A percentile compares a stretch with the other conserved stretches of the same genome.
Evolutionary conservation across 306 rosid genomes (phyloP).

Genomic region (Vigna reflexopilosa): DNA sequence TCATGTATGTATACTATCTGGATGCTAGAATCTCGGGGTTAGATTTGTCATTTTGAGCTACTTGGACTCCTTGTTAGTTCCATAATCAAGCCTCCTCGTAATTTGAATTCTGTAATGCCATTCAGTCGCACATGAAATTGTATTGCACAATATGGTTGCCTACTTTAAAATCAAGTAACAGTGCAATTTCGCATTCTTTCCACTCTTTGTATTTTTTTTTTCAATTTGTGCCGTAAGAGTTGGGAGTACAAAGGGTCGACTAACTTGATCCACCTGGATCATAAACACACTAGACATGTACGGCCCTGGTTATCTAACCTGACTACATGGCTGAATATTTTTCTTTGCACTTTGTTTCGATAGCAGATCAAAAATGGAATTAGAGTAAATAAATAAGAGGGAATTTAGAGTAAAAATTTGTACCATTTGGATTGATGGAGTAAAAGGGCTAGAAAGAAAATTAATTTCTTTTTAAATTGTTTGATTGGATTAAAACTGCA

Average conservation of each 20-base stretch:
- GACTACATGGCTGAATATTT: neutral
- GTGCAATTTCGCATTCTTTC: neutral
- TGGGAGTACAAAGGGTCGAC: neutral
- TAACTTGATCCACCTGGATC: neutral
- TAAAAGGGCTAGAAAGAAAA: no score
- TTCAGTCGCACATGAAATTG: slow-evolving; percentile 17
- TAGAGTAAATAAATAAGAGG: no score
- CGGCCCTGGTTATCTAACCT: neutral
- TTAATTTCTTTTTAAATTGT: no score
- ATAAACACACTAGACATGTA: neutral
- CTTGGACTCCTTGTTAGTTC: slow-evolving; percentile 15
- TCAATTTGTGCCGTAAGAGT: neutral
- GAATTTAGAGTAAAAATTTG: no score
- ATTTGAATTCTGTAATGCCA: neutral
- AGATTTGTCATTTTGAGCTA: slow-evolving; percentile 27
- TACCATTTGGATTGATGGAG: no score
- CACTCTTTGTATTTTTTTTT: neutral
- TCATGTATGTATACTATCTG: slow-evolving; percentile 19
- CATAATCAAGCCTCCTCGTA: slow-evolving; percentile 26
- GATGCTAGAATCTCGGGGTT: slow-evolving; percentile 20
- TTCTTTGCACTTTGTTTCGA: neutral
- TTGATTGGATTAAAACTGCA: no score
- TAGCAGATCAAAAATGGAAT: no score
- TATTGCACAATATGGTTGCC: slow-evolving; percentile 18
- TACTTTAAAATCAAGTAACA: neutral